A percentile compares a stretch with the other conserved stretches of the same genome.
Evolutionary conservation across 768 basidiomycete species (phyloP).

Genomic region (Wakefieldia striispora): DNA sequence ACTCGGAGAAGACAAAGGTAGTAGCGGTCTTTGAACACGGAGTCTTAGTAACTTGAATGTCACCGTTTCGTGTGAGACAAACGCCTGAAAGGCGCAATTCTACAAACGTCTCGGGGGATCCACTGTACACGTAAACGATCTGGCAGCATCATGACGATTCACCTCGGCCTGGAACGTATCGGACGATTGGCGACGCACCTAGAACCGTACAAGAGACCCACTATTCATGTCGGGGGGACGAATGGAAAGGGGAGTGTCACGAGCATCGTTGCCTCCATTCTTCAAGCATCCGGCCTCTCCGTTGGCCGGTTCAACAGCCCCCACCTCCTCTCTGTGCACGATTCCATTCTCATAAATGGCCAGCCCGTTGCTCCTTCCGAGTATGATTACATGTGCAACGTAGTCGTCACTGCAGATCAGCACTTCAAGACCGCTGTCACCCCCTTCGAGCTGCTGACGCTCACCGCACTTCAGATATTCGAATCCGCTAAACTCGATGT

Average conservation of each 20-base stretch:
- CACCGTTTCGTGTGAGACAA: too few relatives aligned
- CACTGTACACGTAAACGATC: slow-evolving; percentile 3
- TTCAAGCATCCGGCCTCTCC: slow-evolving; percentile 51
- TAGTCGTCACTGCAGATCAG: slow-evolving; percentile 49
- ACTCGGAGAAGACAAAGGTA: too few relatives aligned
- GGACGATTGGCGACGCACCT: slow-evolving; percentile 50
- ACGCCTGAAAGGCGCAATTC: too few relatives aligned
- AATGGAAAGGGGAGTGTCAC: slow-evolving; percentile 98
- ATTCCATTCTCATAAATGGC: slow-evolving; percentile 72
- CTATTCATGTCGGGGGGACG: slow-evolving; percentile 90
- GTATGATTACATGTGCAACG: slow-evolving; percentile 47
- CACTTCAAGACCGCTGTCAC: slow-evolving; percentile 49
- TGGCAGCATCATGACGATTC: slow-evolving; percentile 52
- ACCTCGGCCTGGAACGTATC: slow-evolving; percentile 64
- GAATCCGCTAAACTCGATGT: slow-evolving; percentile 70
- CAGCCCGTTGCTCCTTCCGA: slow-evolving; percentile 43
- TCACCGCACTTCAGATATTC: slow-evolving; percentile 77
- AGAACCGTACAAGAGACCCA: slow-evolving; percentile 69
- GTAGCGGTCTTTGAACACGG: too few relatives aligned
- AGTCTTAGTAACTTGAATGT: too few relatives aligned
- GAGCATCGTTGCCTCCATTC: slow-evolving; percentile 74
- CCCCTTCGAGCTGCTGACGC: slow-evolving; percentile 83
- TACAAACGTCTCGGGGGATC: too few relatives aligned
- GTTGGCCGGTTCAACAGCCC: slow-evolving; percentile 92
- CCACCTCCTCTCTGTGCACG: slow-evolving; percentile 75